These are phyloP conservation scores for Lepidium africanum DNA, from an alignment of 345 rosid species.

Conservation along the genomic window DNA sequence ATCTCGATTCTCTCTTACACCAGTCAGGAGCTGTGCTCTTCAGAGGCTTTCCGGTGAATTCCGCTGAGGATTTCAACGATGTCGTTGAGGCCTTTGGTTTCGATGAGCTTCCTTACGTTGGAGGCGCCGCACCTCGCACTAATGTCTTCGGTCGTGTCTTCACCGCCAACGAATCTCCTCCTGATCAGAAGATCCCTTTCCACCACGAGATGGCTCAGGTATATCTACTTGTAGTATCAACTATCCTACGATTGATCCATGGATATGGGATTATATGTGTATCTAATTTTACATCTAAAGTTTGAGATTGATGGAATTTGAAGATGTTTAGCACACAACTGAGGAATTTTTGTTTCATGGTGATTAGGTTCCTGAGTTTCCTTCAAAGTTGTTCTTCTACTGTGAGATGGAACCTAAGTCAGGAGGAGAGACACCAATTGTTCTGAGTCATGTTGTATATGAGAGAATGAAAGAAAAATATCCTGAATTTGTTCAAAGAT, in stretches of 20 bases:
- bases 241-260: not conserved
- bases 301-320: not conserved
- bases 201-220: constrained; percentile 99
- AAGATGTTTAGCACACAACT: not conserved
- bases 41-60: constrained; percentile 48
- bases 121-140: constrained; percentile 78
- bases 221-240: not conserved
- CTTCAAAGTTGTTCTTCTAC: constrained; percentile 79
- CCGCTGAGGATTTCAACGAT: constrained; percentile 76
- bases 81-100: constrained; percentile 83
- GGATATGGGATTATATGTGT: not conserved
- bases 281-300: not conserved
- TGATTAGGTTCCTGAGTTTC: constrained; percentile 75
- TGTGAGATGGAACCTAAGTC: constrained; percentile 80
- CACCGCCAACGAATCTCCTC: constrained; percentile 91
- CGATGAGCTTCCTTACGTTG: constrained; percentile 83
- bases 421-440: constrained; percentile 93
- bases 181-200: constrained; percentile 84
- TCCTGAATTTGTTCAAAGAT: constrained; percentile 55
- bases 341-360: not conserved
- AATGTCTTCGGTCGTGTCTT: constrained; percentile 84
- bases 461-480: constrained; percentile 62
- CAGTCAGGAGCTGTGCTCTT: constrained; percentile 63
- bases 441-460: constrained; percentile 72
- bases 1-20: constrained; percentile 54